Conservation (phyloP, 176 grass and related monocot species). For the Oryza glaberrima region DNA sequence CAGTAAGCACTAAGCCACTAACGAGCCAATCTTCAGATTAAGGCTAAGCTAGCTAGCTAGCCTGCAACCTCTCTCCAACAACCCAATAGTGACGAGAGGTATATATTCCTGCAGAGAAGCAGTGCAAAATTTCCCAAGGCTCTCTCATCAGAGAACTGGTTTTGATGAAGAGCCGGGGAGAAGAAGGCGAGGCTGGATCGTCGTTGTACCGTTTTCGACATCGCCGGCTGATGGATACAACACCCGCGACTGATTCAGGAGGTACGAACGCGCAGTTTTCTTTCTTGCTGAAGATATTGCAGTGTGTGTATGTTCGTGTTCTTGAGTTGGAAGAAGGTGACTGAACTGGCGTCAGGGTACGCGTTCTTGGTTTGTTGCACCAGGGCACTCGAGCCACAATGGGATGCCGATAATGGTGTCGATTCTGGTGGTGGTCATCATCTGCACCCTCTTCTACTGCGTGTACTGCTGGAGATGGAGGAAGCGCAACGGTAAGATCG, state of each 20-base stretch:
- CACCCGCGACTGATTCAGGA: not conserved
- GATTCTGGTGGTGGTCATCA: conserved; percentile 69
- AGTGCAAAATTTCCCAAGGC: not conserved
- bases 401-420: conserved; percentile 77
- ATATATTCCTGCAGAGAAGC: conserved; percentile 11
- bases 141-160: conserved; percentile 4
- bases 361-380: not conserved
- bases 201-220: conserved; percentile 23
- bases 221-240: conserved; percentile 53
- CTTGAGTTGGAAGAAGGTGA: not conserved
- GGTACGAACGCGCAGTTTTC: conserved; percentile 13
- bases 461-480: conserved; percentile 98
- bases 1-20: conserved; percentile 19
- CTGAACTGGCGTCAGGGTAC: not conserved
- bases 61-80: conserved; percentile 30
- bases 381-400: conserved; percentile 49
- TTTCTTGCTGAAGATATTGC: not conserved
- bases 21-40: not conserved
- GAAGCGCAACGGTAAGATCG: conserved; percentile 78
- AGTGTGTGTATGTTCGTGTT: not conserved
- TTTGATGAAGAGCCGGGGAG: conserved; percentile 15
- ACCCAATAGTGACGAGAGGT: conserved; percentile 19
- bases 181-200: conserved; percentile 3
- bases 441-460: conserved; percentile 68
- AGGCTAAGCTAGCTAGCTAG: not conserved